Conservation (phyloP, 164 flowering plant species). For the Taxillus chinensis region DNA sequence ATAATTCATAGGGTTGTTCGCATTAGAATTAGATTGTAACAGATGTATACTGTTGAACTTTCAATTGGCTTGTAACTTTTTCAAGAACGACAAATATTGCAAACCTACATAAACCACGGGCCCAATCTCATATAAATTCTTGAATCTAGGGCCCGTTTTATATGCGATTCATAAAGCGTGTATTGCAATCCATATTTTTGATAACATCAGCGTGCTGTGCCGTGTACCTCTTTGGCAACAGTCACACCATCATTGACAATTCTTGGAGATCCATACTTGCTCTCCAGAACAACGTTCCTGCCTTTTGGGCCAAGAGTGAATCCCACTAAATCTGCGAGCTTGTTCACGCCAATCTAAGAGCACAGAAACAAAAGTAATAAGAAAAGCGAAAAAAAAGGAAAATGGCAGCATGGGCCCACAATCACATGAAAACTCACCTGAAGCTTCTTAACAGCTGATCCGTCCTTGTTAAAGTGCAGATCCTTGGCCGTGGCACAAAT, state of each 20-base stretch:
- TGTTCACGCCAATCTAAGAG: conserved; percentile 79
- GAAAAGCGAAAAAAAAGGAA: background rate
- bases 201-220: too few species aligned
- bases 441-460: conserved; percentile 77
- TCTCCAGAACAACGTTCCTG: conserved; percentile 91
- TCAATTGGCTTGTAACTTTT: too few species aligned
- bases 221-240: conserved; percentile 71
- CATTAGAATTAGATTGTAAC: too few species aligned
- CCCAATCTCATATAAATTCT: too few species aligned
- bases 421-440: conserved; percentile 39
- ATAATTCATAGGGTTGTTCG: too few species aligned
- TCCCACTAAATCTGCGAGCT: conserved; percentile 95
- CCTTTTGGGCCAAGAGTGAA: conserved; percentile 99
- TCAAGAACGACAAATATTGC: too few species aligned
- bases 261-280: conserved; percentile 96
- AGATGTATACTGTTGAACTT: too few species aligned
- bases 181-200: background rate
- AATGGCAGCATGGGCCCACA: background rate
- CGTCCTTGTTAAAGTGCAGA: conserved; percentile 91
- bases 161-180: too few species aligned
- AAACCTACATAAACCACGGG: too few species aligned
- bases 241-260: conserved; percentile 98
- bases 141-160: too few species aligned
- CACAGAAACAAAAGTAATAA: background rate
- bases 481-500: conserved; percentile 81